These are phyloP conservation scores for Xylaria palmicola DNA, from an alignment of 495 filamentous ascomycete genomes.

Conservation along the genomic window DNA sequence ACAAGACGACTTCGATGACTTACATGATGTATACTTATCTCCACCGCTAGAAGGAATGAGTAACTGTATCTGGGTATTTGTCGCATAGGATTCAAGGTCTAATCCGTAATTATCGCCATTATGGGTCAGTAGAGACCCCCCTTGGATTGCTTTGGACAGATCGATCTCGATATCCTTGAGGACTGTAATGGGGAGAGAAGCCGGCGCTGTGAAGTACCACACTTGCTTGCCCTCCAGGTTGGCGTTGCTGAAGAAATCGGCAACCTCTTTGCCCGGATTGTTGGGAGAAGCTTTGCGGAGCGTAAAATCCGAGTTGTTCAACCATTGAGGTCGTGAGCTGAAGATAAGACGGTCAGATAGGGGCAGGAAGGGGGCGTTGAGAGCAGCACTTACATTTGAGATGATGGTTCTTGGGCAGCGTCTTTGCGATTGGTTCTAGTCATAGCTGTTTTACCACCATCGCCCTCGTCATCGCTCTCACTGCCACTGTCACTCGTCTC, in stretches of 20 bases:
- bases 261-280: conserved; percentile 30
- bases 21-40: conserved; percentile 41
- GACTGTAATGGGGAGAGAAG: conserved; percentile 48
- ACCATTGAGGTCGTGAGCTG: conserved; percentile 25
- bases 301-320: conserved; percentile 32
- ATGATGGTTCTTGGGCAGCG: conserved; percentile 2
- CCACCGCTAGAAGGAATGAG: conserved; percentile 42
- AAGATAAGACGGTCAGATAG: neutral
- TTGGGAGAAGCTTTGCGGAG: conserved; percentile 35
- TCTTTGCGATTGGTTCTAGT: conserved; percentile 27
- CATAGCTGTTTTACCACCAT: conserved; percentile 22
- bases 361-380: neutral
- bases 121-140: conserved; percentile 38
- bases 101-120: conserved; percentile 41
- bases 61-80: conserved; percentile 42
- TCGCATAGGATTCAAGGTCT: conserved; percentile 33
- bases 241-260: conserved; percentile 41
- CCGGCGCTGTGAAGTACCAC: conserved; percentile 52
- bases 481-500: conserved; percentile 27
- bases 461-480: conserved; percentile 32
- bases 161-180: conserved; percentile 47
- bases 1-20: conserved; percentile 11
- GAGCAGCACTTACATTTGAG: conserved; percentile 20
- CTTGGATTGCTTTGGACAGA: conserved; percentile 34
- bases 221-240: conserved; percentile 49